Evolutionary conservation across 257 asterid species (phyloP), one percentile per base, ranked within the genome.

Genomic region (Jacaranda mimosifolia): DNA sequence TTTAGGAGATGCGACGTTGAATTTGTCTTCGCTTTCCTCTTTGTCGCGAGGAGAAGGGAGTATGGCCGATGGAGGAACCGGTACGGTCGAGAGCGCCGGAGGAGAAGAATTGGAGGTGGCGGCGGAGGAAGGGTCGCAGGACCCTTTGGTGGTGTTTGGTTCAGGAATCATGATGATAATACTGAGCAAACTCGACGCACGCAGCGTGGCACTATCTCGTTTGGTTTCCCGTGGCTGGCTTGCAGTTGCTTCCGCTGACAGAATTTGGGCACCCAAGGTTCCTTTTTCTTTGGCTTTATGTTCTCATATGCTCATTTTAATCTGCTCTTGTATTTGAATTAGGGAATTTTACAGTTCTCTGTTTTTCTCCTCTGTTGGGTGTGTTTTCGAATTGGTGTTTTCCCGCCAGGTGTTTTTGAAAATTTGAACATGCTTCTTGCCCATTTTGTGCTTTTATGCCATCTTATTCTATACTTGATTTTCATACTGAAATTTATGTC

Each of bases 261-360:
- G 69, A 42, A 68, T 94, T 74, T 94, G 98, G 98, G 87, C 83
- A 43, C 75, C 81, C 14, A 94, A 90, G 97, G 97, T 91, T 76
- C 56, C 38, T 49, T n/a, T n/a, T 68, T 56, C 10, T 48, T 14
- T 3, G 9, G 43, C 3, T 62, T 45, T 6, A 32, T 11, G 9
- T 60, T 52, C 19, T 60, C 17, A 6, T 14, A n/a, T 46, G 19
- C 52, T 51, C 12, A 3, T 49, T 66, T 66, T 18, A 7, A 0
- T 26, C 32, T 26, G 32, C 32, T 26, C 32, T 26, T 26, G 32
- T 26, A 26, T 26, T 26, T 26, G 32, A 26, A 26, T 26, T 26
- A 26, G 32, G 32, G 32, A 26, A 26, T 26, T 0, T 26, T 26
- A 26, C 32, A 26, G 32, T 26, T 26, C 32, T 26, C 32, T 26